A percentile compares a stretch with the other conserved stretches of the same genome.
phyloP scores from a whole-genome alignment of 148 eudicot genomes.

The Persicaria maculosa region DNA sequence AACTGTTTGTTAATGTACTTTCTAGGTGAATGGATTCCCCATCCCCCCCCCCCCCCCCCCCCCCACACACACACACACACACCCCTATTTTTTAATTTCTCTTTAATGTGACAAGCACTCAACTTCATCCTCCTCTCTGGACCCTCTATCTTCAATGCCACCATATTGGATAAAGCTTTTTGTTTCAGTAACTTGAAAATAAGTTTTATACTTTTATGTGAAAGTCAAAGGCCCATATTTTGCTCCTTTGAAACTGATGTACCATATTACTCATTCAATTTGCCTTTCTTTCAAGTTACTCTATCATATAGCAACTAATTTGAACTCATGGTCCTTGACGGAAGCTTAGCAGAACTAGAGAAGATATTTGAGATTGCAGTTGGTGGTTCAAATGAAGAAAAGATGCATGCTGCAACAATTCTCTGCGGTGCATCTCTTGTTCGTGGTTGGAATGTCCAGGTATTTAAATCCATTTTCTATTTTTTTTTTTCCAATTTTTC shows the following conservation, averaged over 20 bases:
- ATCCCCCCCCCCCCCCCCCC: neutral
- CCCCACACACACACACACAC: no score
- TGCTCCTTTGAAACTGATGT: neutral
- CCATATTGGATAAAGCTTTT: neutral
- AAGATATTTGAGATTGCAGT: conserved; percentile 73
- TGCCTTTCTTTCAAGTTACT: neutral
- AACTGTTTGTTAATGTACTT: neutral
- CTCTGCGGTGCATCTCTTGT: conserved; percentile 84
- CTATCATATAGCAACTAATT: conserved; percentile 7
- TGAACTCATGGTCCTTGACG: conserved; percentile 34
- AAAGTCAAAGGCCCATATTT: neutral
- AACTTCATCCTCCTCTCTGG: neutral
- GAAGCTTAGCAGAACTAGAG: conserved; percentile 96
- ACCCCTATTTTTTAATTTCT: neutral
- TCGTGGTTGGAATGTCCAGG: conserved; percentile 99
- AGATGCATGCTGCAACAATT: conserved; percentile 65
- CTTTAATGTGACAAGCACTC: neutral
- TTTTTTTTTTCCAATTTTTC: conserved; percentile 2
- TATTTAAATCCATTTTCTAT: conserved; percentile 18
- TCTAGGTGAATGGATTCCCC: neutral
- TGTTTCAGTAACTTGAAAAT: neutral
- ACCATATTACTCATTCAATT: neutral
- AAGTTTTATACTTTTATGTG: neutral
- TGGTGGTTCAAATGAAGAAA: conserved; percentile 82
- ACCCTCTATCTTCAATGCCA: neutral